These are phyloP conservation scores for Rhododendron ovatum DNA, from an alignment of 148 eudicot genomes.

Conservation along the genomic window DNA sequence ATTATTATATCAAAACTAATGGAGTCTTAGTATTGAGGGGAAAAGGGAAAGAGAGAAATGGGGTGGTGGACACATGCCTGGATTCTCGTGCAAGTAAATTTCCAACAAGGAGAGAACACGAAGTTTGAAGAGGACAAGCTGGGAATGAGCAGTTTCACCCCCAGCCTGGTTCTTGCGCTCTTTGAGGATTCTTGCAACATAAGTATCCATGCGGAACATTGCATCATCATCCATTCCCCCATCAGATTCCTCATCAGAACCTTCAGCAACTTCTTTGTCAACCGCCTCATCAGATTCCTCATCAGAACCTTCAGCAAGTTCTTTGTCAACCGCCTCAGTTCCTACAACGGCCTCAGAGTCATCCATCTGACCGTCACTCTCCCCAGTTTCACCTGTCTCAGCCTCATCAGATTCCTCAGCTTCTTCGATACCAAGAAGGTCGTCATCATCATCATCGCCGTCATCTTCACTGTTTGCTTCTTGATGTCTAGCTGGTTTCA, in stretches of 20 bases:
- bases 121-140: conserved; percentile 88
- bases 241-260: conserved; percentile 72
- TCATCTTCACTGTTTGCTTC: conserved; percentile 52
- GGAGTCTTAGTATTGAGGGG: background rate
- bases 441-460: conserved; percentile 58
- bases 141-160: conserved; percentile 79
- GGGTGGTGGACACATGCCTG: conserved; percentile 39
- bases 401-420: conserved; percentile 21
- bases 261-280: conserved; percentile 36
- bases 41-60: background rate
- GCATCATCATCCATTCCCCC: conserved; percentile 97
- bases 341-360: conserved; percentile 44
- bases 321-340: conserved; percentile 23
- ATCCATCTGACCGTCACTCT: conserved; percentile 42
- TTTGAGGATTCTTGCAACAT: conserved; percentile 62
- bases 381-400: conserved; percentile 57
- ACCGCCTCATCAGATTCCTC: conserved; percentile 31
- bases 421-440: conserved; percentile 10
- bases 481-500: conserved; percentile 84
- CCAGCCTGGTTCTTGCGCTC: conserved; percentile 81
- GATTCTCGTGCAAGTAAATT: conserved; percentile 85
- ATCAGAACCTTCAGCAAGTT: conserved; percentile 48
- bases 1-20: background rate
- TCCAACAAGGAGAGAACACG: conserved; percentile 92
- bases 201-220: conserved; percentile 92